Base-by-base conservation (phyloP, 306 rosid genomes). In the Gleditsia sinensis region DNA sequence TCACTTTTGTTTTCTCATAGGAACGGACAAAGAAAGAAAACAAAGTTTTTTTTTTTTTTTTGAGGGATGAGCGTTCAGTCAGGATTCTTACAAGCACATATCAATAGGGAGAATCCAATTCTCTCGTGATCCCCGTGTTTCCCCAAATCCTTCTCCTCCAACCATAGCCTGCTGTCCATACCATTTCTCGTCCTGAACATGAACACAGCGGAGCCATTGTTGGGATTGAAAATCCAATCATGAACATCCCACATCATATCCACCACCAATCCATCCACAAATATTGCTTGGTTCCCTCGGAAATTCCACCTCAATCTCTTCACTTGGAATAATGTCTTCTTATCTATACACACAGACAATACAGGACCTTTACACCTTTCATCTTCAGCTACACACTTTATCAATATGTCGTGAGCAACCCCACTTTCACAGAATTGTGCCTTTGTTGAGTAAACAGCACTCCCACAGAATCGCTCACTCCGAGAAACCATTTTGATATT, bases 221-320 rank as follows among this genome's bases (percentile, higher is more conserved):
- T 74, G 3, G 82, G 72, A 46, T 84, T 87, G 79, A 90, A 90
- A 33, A 95, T 37, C 99, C 99, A 95, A 62, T 86, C 96, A 69
- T 95, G 96, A 49, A 95, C 83, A 34, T 95, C 99, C 99, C 99
- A 95, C 99, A 95, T 84, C 90, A 95, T 71, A 42, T 95, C 99
- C 33, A 95, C 97, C 39, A 95, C 43, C 78, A 90, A 79, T 21
- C 98, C 99, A 61, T 95, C 96, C 17, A 92, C 78, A 58, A 95
- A 95, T 2, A 92, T 82, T 1, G 94, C 84, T 36, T 90, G 97
- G 72, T 95, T 95, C 73, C 99, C 99, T 16, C 99, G 86, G 75
- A 95, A 95, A 77, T 95, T 95, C 99, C 97, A 92, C 80, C 78
- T 84, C 77, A 92, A 72, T 69, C 94, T 84, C 80, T 81, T 90